Evolutionary conservation across 2,329 filamentous ascomycete genomes (phyloP), one percentile per base, ranked within the genome.

Genomic region (Phialophora chinensis): DNA sequence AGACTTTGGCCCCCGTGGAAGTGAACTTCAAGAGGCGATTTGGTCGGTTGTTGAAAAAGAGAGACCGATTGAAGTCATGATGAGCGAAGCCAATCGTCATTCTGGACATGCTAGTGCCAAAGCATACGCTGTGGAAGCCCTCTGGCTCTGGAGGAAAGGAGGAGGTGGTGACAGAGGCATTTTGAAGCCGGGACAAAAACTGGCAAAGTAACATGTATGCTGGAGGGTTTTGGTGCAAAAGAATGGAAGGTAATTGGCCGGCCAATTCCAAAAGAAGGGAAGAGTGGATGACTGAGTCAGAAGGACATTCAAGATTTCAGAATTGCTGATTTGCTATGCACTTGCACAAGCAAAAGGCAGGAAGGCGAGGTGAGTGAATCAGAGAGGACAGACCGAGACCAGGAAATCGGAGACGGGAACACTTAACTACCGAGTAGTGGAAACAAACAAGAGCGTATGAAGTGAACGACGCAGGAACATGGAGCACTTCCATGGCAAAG

Each of bases 81-180:
- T 90, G 66, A 88, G 90, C 69, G 93, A 95, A 73, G 91, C 91
- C 2, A 85, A 83, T 65, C 83, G 83, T 47, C 86, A 87, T 60
- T 85, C 84, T 66, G 88, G 88, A 0, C 93, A 97, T 82, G 82
- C 90, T 66, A 94, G 92, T 65, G 92, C 91, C 58, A 87, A 88
- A 73, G 90, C 90, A 0, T 96, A 93, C 83, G 93, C 94, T 11
- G 88, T 90, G 3, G 94, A 98, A 77, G 93, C 93, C 0, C 80
- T 97, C 17, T 97, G 94, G 93, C 78, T 96, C 68, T 93, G 92
- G 92, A 71, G 82, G 86, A 77, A 79, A 84, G 81, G 80, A 84
- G 82, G 79, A 86, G 87, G 79, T 79, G 83, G 81, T 12, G 78
- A 80, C 68, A 73, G 79, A 58, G 77, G 79, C 1, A 71, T 82